Evolutionary conservation across 1,284 basidiomycete genomes (phyloP), one percentile per base, ranked within the genome.

Genomic region (Ceratobasidium theobromae): DNA sequence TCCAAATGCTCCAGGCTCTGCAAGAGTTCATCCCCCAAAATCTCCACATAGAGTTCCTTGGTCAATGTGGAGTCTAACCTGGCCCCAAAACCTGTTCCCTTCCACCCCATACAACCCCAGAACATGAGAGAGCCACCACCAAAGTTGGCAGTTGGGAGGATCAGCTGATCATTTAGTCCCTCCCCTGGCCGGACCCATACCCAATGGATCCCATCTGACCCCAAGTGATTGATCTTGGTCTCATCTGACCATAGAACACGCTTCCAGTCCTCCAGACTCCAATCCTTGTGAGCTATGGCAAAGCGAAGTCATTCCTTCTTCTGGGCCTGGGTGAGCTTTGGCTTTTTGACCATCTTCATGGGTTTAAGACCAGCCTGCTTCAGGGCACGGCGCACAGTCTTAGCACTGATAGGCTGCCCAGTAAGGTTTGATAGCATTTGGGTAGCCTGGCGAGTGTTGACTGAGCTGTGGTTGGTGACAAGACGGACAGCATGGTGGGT

Each of bases 41-140:
- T 41, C 30, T 62, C 33, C 33, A 23, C 11, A 14, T 51, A 62
- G 1, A 25, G 1, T 23, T 62, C 46, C 57, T 51, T 51, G 25
- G 33, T 62, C 33, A 62, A 40, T 1, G 18, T 49, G 1, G 18
- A 1, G 12, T 64, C 58, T 35, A 64, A 25, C 4, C 18, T 27
- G 27, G 46, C 51, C 23, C 48, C 58, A 28, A 3, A 23, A 1
- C 48, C 58, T 18, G 58, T 52, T 32, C 58, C 58, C 11, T 1
- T 5, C 1, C 8, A 51, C 8, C 58, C 35, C 58, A 64, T 64
- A 52, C 58, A n/a, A n/a, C n/a, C n/a, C n/a, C n/a, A n/a, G n/a
- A n/a, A n/a, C n/a, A n/a, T n/a, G n/a, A n/a, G n/a, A 64, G 23
- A 38, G 32, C 58, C 58, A 51, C 58, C 48, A 11, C 58, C 58